phyloP scores from a whole-genome alignment of 2,329 filamentous ascomycete genomes.

The Epicoccum nigrum region DNA sequence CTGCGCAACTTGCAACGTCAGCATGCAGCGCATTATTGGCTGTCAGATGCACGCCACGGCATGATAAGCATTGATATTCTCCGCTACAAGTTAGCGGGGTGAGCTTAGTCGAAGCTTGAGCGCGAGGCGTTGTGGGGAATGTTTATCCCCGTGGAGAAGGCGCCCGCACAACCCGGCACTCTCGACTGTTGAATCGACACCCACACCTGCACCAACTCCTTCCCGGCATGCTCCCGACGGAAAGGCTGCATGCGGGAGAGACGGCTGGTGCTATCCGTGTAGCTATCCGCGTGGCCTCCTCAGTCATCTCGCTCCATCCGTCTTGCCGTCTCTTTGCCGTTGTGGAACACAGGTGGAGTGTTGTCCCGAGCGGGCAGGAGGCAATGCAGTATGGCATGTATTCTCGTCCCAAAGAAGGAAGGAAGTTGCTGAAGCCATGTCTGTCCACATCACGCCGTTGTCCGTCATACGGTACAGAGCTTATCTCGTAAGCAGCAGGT shows the following conservation, averaged over 20 bases:
- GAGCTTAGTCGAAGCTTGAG: not conserved
- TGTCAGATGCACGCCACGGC: too few relatives aligned
- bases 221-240: not conserved
- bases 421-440: too few relatives aligned
- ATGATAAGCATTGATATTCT: not conserved
- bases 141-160: constrained; percentile 4
- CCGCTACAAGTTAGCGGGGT: not conserved
- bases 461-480: not conserved
- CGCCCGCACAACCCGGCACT: not conserved
- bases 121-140: constrained; percentile 11
- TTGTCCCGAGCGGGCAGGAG: too few relatives aligned
- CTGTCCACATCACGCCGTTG: not conserved
- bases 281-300: too few relatives aligned
- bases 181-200: too few relatives aligned
- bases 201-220: not conserved
- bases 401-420: too few relatives aligned
- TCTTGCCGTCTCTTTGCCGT: too few relatives aligned
- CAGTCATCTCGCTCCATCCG: too few relatives aligned
- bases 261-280: too few relatives aligned
- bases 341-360: too few relatives aligned
- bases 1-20: not conserved
- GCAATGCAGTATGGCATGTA: too few relatives aligned
- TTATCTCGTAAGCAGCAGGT: not conserved
- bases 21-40: not conserved
- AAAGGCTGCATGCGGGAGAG: too few relatives aligned